Conservation (phyloP, 441 rosid species). For the Mallotus japonicus region DNA sequence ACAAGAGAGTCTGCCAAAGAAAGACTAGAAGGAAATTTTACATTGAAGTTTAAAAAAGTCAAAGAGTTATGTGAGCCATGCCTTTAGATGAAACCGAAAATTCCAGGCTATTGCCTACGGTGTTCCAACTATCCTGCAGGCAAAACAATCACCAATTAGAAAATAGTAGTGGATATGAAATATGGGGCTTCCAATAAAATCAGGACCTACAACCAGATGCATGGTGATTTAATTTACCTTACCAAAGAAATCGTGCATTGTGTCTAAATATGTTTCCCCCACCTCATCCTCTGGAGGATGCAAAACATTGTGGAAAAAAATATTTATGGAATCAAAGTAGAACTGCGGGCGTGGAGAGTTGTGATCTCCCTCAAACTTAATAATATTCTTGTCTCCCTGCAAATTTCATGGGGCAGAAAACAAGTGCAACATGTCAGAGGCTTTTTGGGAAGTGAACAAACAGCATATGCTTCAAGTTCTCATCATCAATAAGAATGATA, state of each 20-base stretch:
- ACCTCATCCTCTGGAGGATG: constrained; percentile 91
- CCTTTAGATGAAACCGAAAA: constrained; percentile 51
- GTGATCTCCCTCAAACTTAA: constrained; percentile 98
- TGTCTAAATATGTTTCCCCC: constrained; percentile 59
- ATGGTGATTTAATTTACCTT: constrained; percentile 57
- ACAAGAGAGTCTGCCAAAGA: constrained; percentile 22
- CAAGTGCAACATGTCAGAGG: no score
- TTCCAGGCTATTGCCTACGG: constrained; percentile 40
- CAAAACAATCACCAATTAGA: constrained; percentile 32
- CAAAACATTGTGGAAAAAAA: constrained; percentile 93
- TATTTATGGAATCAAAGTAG: constrained; percentile 94
- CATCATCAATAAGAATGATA: constrained; percentile 12
- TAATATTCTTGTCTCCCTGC: constrained; percentile 98
- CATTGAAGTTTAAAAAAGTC: not conserved
- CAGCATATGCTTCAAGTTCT: not conserved
- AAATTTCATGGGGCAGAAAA: constrained; percentile 16
- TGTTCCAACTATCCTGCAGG: constrained; percentile 70
- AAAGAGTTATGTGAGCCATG: constrained; percentile 20
- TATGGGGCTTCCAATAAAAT: constrained; percentile 19
- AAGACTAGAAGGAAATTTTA: not conserved
- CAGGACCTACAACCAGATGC: constrained; percentile 19
- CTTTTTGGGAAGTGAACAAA: no score
- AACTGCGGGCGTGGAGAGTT: constrained; percentile 96
- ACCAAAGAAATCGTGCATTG: constrained; percentile 62
- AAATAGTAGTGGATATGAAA: constrained; percentile 27